A percentile compares a stretch with the other conserved stretches of the same genome.
Evolutionary conservation across 805 yeast species (phyloP).

Genomic region (Cyberlindnera misumaiensis): DNA sequence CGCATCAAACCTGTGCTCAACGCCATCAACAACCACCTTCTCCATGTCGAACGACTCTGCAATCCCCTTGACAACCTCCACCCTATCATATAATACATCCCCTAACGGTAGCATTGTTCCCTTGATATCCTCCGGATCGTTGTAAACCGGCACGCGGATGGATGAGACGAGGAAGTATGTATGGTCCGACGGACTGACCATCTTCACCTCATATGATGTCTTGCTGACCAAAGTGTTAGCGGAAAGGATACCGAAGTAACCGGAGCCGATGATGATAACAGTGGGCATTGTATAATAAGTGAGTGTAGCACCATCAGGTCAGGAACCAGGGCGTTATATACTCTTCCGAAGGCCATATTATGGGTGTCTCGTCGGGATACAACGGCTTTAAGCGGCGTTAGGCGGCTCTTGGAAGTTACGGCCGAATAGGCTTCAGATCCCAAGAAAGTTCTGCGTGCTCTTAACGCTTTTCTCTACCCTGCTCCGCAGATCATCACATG

Average conservation of each 20-base stretch:
- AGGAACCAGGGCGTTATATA: too few species aligned
- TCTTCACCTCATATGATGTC: background rate
- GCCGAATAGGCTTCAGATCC: too few species aligned
- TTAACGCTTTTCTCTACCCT: too few species aligned
- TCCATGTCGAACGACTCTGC: slow-evolving; percentile 15
- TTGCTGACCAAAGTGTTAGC: slow-evolving; percentile 16
- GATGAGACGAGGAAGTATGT: slow-evolving; percentile 11
- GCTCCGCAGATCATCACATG: too few species aligned
- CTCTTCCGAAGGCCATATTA: too few species aligned
- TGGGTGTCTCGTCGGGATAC: too few species aligned
- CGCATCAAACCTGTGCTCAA: slow-evolving; percentile 17
- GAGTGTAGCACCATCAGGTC: too few species aligned
- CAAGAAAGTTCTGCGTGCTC: too few species aligned
- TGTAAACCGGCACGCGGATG: slow-evolving; percentile 15
- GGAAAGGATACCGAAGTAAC: slow-evolving; percentile 16
- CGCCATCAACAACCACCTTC: slow-evolving; percentile 10
- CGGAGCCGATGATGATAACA: slow-evolving; percentile 20
- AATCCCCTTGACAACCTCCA: slow-evolving; percentile 20
- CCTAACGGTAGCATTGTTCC: slow-evolving; percentile 15
- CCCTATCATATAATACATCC: slow-evolving; percentile 13
- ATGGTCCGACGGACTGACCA: slow-evolving; percentile 13
- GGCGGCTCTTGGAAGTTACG: too few species aligned
- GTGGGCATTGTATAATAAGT: slow-evolving; percentile 5
- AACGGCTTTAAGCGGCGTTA: too few species aligned
- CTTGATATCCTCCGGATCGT: slow-evolving; percentile 7